Evolutionary conservation across 345 rosid genomes (phyloP).

Genomic region (Acer campestre): DNA sequence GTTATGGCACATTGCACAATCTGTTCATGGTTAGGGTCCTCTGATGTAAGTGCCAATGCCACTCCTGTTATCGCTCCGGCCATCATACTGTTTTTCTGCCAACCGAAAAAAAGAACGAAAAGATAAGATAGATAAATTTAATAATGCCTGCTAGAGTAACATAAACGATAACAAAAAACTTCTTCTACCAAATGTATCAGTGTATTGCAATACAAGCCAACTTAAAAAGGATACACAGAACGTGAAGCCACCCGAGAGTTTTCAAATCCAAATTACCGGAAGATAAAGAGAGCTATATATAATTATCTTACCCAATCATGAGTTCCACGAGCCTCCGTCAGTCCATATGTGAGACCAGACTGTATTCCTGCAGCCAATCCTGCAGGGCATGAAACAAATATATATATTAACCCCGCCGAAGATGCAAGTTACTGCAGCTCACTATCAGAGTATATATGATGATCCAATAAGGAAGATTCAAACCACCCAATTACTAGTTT

Average conservation of each 20-base stretch:
- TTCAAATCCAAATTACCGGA: not conserved
- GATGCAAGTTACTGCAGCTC: not conserved
- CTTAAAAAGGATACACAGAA: no score
- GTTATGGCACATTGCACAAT: slow-evolving; percentile 85
- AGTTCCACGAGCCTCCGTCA: slow-evolving; percentile 83
- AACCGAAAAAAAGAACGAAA: not conserved
- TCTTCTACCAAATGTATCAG: no score
- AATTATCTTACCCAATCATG: slow-evolving; percentile 78
- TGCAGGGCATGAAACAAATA: slow-evolving; percentile 16
- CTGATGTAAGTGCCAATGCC: slow-evolving; percentile 70
- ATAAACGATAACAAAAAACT: no score
- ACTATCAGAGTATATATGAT: not conserved
- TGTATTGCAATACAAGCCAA: not conserved
- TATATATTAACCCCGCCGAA: not conserved
- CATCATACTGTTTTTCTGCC: slow-evolving; percentile 85
- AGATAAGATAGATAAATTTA: no score
- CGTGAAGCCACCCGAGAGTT: not conserved
- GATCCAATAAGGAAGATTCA: not conserved
- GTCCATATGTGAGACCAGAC: slow-evolving; percentile 87
- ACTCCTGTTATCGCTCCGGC: slow-evolving; percentile 93
- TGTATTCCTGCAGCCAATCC: slow-evolving; percentile 90
- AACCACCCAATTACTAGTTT: not conserved
- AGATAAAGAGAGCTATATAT: not conserved
- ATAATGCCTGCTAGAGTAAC: no score
- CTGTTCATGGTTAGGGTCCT: slow-evolving; percentile 72